Conservation (phyloP, 2,329 filamentous ascomycete genomes). For the Nothopassalora personata region DNA sequence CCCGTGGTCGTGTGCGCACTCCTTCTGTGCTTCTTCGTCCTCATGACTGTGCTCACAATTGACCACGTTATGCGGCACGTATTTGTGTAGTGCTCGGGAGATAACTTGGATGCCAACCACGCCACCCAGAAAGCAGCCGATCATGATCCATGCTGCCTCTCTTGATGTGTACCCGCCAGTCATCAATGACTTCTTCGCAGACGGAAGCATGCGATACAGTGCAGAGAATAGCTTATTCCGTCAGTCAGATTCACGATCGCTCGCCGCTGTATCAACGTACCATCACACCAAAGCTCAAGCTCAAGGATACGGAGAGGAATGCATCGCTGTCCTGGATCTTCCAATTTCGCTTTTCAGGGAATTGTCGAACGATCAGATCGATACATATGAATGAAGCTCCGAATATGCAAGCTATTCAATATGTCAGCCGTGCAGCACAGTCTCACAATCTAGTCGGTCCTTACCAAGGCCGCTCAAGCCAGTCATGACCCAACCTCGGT, state of each 20-base stretch:
- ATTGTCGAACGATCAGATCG: constrained; percentile 66
- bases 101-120: constrained; percentile 71
- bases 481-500: constrained; percentile 87
- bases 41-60: constrained; percentile 72
- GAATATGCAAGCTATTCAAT: constrained; percentile 50
- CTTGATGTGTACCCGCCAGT: constrained; percentile 63
- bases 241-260: constrained; percentile 5
- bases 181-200: constrained; percentile 70
- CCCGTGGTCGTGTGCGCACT: constrained; percentile 9
- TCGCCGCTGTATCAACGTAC: constrained; percentile 46
- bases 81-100: constrained; percentile 65
- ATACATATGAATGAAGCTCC: constrained; percentile 83
- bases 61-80: constrained; percentile 73
- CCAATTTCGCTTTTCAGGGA: constrained; percentile 72
- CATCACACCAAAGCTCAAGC: constrained; percentile 94
- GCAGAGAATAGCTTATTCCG: constrained; percentile 73
- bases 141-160: constrained; percentile 62
- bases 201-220: constrained; percentile 87
- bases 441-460: constrained; percentile 9
- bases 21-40: constrained; percentile 43
- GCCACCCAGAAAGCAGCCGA: constrained; percentile 64
- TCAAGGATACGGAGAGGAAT: constrained; percentile 83
- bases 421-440: constrained; percentile 1
- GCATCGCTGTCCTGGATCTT: constrained; percentile 81
- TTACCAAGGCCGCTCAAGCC: constrained; percentile 72